A percentile compares a stretch with the other conserved stretches of the same genome.
These are phyloP conservation scores for Stentor coeruleus DNA, from an alignment of 73 alveolate species.

Conservation along the genomic window DNA sequence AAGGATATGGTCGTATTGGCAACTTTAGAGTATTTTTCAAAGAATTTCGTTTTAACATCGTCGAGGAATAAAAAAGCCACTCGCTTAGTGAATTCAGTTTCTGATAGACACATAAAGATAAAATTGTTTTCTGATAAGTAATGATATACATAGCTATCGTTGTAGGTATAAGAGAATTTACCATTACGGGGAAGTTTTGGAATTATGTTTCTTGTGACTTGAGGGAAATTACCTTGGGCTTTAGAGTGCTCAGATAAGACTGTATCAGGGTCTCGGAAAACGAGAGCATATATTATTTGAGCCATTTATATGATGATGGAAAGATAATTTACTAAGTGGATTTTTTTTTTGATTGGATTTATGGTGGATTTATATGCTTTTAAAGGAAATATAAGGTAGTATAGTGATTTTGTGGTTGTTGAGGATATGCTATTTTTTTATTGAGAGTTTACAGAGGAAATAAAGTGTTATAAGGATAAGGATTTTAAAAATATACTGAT, in stretches of 20 bases:
- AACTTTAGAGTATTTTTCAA: not conserved
- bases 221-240: conserved; percentile 56
- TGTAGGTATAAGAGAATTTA: conserved; percentile 7
- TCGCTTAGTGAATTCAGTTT: conserved; percentile 20
- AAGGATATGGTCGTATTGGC: conserved; percentile 17
- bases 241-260: conserved; percentile 53
- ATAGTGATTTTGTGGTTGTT: no score
- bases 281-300: conserved; percentile 47
- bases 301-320: no score
- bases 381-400: no score
- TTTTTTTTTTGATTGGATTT: no score
- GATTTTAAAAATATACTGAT: no score
- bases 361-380: no score
- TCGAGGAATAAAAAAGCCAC: conserved; percentile 26
- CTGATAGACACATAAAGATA: conserved; percentile 10
- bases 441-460: no score
- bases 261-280: conserved; percentile 46
- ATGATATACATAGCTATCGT: conserved; percentile 20
- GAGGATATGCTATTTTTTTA: no score
- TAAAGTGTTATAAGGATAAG: no score
- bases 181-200: conserved; percentile 10
- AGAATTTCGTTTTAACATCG: conserved; percentile 4
- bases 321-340: no score
- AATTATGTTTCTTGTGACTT: conserved; percentile 39
- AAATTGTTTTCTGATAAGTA: conserved; percentile 18